phyloP scores from a whole-genome alignment of 768 basidiomycete genomes.

The Tricholoma matsutake region DNA sequence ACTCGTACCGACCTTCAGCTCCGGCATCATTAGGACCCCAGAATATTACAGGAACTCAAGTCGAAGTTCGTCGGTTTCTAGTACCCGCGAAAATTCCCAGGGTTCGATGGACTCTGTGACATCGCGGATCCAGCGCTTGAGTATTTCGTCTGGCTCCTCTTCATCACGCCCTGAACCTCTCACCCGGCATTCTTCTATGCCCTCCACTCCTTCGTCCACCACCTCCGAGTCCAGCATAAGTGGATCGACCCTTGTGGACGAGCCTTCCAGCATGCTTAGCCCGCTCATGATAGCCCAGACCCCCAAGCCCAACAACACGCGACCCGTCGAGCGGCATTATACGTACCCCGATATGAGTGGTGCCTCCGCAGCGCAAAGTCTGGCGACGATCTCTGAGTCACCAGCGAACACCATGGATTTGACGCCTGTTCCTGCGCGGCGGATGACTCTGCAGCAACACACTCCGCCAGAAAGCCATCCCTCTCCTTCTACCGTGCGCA shows the following conservation, averaged over 20 bases:
- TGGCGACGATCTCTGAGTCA: not conserved
- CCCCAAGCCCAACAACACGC: slow-evolving; percentile 24
- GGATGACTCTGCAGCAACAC: slow-evolving; percentile 18
- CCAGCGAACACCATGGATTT: slow-evolving; percentile 8
- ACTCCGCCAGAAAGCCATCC: slow-evolving; percentile 15
- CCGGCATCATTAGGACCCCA: slow-evolving; percentile 68
- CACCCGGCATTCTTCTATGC: slow-evolving; percentile 35
- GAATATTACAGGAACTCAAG: slow-evolving; percentile 45
- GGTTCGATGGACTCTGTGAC: slow-evolving; percentile 26
- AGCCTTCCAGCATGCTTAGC: slow-evolving; percentile 44
- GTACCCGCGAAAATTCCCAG: slow-evolving; percentile 16
- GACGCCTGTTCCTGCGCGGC: slow-evolving; percentile 12
- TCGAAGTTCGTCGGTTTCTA: slow-evolving; percentile 15
- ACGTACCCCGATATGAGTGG: slow-evolving; percentile 30
- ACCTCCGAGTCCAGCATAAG: slow-evolving; percentile 10
- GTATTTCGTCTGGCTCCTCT: slow-evolving; percentile 11
- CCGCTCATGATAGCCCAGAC: slow-evolving; percentile 38
- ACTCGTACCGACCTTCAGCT: slow-evolving; percentile 65
- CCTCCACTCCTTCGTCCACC: slow-evolving; percentile 9
- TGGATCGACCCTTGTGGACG: slow-evolving; percentile 37
- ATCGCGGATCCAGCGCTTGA: slow-evolving; percentile 26
- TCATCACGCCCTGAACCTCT: slow-evolving; percentile 16
- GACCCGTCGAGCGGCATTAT: slow-evolving; percentile 27
- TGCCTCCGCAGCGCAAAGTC: not conserved
- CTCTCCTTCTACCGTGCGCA: slow-evolving; percentile 1